A percentile compares a stretch with the other conserved stretches of the same genome.
These are phyloP conservation scores for Suaeda aralocaspica DNA, from an alignment of 148 eudicot genomes.

Conservation along the genomic window DNA sequence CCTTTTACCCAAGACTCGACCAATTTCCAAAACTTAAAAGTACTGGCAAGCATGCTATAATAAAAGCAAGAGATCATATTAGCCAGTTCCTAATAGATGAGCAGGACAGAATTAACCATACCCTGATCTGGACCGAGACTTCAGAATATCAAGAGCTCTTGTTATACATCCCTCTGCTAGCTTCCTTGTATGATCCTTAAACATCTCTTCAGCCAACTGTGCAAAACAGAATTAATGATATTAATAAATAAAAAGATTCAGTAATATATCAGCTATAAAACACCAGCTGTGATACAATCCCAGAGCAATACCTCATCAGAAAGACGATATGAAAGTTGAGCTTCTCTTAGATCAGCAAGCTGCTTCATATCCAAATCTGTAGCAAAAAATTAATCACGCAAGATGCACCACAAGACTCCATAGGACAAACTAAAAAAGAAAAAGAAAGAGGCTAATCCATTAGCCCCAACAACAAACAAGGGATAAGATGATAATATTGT, in stretches of 20 bases:
- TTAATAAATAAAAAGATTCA: constrained; percentile 3
- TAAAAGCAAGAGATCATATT: neutral
- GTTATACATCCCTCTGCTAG: constrained; percentile 75
- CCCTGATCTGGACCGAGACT: constrained; percentile 67
- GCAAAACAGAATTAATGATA: constrained; percentile 17
- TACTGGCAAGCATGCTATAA: too few species aligned
- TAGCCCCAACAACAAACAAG: neutral
- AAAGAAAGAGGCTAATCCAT: neutral
- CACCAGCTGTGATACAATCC: neutral
- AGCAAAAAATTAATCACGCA: neutral
- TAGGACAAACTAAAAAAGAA: neutral
- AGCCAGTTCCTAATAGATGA: neutral
- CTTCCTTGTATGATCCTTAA: constrained; percentile 69
- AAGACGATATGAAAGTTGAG: constrained; percentile 64
- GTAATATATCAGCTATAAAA: constrained; percentile 2
- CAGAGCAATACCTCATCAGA: constrained; percentile 75
- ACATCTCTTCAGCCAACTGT: constrained; percentile 84
- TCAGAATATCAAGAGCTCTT: constrained; percentile 49
- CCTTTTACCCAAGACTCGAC: neutral
- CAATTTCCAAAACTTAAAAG: neutral
- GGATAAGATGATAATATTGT: neutral
- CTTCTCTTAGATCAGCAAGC: constrained; percentile 67
- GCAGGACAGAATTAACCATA: constrained; percentile 31
- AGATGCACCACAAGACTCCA: neutral
- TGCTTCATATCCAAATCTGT: constrained; percentile 58